phyloP scores from a whole-genome alignment of 805 yeast genomes.

The Yueomyces sinensis region DNA sequence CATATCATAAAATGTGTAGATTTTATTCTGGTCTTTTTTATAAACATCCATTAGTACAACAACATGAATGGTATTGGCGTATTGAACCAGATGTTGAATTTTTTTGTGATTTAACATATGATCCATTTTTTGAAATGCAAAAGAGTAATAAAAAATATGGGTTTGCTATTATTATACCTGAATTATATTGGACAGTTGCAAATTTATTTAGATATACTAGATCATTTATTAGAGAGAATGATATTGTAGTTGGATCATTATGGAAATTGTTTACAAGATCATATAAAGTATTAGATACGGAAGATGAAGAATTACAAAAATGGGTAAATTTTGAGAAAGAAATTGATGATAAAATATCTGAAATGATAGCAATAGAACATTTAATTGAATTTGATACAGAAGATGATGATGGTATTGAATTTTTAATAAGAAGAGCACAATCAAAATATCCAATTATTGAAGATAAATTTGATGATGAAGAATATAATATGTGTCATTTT shows the following conservation, averaged over 20 bases:
- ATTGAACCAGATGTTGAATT: slow-evolving; percentile 89
- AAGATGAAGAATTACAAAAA: slow-evolving; percentile 14
- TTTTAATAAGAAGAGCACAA: slow-evolving; percentile 28
- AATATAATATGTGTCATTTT: slow-evolving; percentile 72
- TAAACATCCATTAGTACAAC: slow-evolving; percentile 58
- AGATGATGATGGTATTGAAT: slow-evolving; percentile 22
- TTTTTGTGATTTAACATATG: slow-evolving; percentile 84
- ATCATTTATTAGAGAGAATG: slow-evolving; percentile 38
- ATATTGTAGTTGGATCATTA: slow-evolving; percentile 40
- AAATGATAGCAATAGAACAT: slow-evolving; percentile 23
- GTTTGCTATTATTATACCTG: slow-evolving; percentile 67
- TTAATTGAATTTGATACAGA: slow-evolving; percentile 9
- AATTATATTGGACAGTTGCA: slow-evolving; percentile 72
- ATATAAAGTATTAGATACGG: slow-evolving; percentile 24
- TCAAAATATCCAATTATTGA: slow-evolving; percentile 23
- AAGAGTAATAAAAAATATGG: slow-evolving; percentile 62
- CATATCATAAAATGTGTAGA: slow-evolving; percentile 94
- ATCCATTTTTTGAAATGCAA: slow-evolving; percentile 78
- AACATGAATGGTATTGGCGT: slow-evolving; percentile 89
- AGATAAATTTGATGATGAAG: slow-evolving; percentile 52
- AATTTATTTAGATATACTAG: slow-evolving; percentile 62
- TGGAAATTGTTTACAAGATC: slow-evolving; percentile 55
- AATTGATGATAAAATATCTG: slow-evolving; percentile 15
- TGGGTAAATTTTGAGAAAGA: slow-evolving; percentile 19
- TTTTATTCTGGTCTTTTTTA: slow-evolving; percentile 76